Conservation (phyloP, 257 asterid genomes). For the Jacaranda mimosifolia region DNA sequence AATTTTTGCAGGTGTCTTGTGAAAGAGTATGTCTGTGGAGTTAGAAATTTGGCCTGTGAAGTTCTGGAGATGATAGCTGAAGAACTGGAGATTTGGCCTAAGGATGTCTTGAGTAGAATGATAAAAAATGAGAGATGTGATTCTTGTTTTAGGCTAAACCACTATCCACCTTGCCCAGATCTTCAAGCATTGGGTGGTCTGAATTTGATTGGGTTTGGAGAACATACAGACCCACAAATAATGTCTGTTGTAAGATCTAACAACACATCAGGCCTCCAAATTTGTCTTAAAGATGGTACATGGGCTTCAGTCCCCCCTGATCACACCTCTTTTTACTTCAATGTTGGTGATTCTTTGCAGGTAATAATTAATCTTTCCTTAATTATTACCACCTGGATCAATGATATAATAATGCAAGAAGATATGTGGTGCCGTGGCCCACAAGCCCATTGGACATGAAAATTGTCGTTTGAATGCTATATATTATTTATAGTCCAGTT, state of each 20-base stretch:
- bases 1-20: constrained; percentile 38
- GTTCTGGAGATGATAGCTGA: constrained; percentile 54
- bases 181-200: constrained; percentile 47
- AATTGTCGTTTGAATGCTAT: too few relatives aligned
- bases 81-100: constrained; percentile 32
- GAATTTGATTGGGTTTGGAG: constrained; percentile 56
- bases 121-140: constrained; percentile 48
- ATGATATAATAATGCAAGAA: background rate
- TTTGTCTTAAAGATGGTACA: constrained; percentile 45
- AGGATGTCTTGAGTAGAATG: constrained; percentile 37
- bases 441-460: too few relatives aligned
- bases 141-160: constrained; percentile 51
- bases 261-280: constrained; percentile 52
- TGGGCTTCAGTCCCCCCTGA: constrained; percentile 61
- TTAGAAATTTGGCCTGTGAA: constrained; percentile 38
- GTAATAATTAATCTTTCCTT: constrained; percentile 9
- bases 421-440: too few relatives aligned
- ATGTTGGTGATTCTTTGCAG: constrained; percentile 50
- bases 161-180: constrained; percentile 58
- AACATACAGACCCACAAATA: constrained; percentile 63
- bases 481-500: too few relatives aligned
- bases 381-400: background rate
- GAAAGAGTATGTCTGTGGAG: constrained; percentile 34
- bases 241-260: constrained; percentile 51
- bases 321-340: constrained; percentile 49